Conservation (phyloP, 1,139 yeast species). For the Lodderomyces margitis region DNA sequence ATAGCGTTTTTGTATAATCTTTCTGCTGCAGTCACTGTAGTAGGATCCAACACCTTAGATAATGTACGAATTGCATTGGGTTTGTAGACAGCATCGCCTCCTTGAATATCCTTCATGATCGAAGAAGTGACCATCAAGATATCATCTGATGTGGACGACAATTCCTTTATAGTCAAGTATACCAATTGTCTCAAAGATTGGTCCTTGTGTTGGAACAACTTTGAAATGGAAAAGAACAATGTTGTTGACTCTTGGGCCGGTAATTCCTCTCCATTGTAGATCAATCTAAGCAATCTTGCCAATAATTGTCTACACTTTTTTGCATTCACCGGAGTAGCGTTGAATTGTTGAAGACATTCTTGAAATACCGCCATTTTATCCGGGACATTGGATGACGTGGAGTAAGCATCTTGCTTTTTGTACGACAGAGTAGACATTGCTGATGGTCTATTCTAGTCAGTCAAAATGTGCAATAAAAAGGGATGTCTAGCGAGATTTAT, state of each 20-base stretch:
- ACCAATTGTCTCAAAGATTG: constrained; percentile 90
- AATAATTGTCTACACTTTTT: constrained; percentile 78
- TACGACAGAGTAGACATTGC: constrained; percentile 76
- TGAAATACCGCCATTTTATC: constrained; percentile 98
- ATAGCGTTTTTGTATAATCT: constrained; percentile 89
- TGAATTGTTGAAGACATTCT: constrained; percentile 91
- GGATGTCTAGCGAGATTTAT: constrained; percentile 1
- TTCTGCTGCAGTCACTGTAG: constrained; percentile 93
- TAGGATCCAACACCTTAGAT: constrained; percentile 83
- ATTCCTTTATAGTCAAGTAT: constrained; percentile 89
- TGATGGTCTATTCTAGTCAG: too few relatives aligned
- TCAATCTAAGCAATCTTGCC: constrained; percentile 67
- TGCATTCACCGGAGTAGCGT: constrained; percentile 87
- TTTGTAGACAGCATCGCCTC: constrained; percentile 79
- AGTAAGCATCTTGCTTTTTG: constrained; percentile 75
- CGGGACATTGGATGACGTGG: constrained; percentile 58
- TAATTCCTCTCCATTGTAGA: constrained; percentile 84
- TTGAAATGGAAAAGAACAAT: constrained; percentile 88
- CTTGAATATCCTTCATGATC: constrained; percentile 96
- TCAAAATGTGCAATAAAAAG: too few relatives aligned
- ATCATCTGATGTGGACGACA: constrained; percentile 81
- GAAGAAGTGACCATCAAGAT: constrained; percentile 97
- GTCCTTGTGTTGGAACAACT: constrained; percentile 91
- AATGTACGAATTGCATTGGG: constrained; percentile 95
- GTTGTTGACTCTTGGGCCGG: constrained; percentile 90